Evolutionary conservation across 768 basidiomycete genomes (phyloP).

Genomic region (Chlorophyllum brunneum): DNA sequence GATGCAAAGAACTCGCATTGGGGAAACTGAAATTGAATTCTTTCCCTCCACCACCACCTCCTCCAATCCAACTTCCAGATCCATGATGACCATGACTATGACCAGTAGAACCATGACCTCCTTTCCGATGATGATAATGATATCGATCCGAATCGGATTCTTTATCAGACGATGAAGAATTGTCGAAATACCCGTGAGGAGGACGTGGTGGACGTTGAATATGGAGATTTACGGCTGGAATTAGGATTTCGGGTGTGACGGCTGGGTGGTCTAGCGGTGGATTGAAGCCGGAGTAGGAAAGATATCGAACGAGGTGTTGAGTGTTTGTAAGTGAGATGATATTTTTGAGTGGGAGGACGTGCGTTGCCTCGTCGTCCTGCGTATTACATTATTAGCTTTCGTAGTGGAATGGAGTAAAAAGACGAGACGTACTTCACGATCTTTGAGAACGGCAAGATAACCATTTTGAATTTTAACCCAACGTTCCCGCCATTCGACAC

Average conservation of each 20-base stretch:
- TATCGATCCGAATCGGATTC: not conserved
- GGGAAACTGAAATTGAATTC: slow-evolving; percentile 8
- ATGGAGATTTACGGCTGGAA: not conserved
- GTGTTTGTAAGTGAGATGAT: slow-evolving; percentile 14
- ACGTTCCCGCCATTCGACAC: slow-evolving; percentile 60
- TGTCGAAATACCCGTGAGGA: not conserved
- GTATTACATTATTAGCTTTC: not conserved
- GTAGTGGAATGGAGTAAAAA: slow-evolving; percentile 1
- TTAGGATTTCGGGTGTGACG: not conserved
- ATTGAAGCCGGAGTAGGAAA: slow-evolving; percentile 10
- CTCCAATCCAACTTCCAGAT: not conserved
- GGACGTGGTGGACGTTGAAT: slow-evolving; percentile 3
- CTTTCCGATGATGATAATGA: not conserved
- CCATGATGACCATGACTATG: not conserved
- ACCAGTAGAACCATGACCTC: not conserved
- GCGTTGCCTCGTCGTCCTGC: slow-evolving; percentile 13
- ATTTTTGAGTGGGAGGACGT: slow-evolving; percentile 12
- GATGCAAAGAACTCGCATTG: not conserved
- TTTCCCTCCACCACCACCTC: not conserved
- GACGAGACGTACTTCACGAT: slow-evolving; percentile 46
- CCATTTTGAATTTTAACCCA: slow-evolving; percentile 64
- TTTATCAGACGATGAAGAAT: not conserved
- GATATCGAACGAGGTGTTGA: slow-evolving; percentile 12
- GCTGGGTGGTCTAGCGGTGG: slow-evolving; percentile 3
- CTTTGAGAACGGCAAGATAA: slow-evolving; percentile 48